Evolutionary conservation across 306 rosid genomes (phyloP).

Genomic region (Dalbergia oliveri): DNA sequence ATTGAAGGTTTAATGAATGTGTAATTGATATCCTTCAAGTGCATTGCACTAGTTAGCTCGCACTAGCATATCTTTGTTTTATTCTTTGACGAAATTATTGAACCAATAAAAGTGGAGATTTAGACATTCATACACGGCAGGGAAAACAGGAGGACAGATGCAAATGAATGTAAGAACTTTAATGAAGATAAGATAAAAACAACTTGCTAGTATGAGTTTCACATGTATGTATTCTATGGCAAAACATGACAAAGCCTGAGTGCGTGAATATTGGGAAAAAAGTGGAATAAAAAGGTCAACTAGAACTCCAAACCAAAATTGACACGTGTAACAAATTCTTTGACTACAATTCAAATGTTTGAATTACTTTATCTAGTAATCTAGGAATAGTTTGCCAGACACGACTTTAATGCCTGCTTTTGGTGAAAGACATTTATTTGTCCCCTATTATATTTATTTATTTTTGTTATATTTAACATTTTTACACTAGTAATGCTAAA

Average conservation of each 20-base stretch:
- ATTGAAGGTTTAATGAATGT: background rate
- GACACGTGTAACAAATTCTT: background rate
- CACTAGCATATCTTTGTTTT: slow-evolving; percentile 2
- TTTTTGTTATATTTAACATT: too few relatives aligned
- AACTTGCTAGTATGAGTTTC: background rate
- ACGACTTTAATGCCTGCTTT: too few relatives aligned
- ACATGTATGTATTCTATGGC: background rate
- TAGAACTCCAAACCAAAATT: background rate
- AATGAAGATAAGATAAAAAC: background rate
- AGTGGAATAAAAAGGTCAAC: background rate
- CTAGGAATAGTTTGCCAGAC: too few relatives aligned
- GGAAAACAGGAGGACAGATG: slow-evolving; percentile 1
- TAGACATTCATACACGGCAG: slow-evolving; percentile 16
- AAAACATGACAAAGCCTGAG: background rate
- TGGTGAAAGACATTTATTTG: too few relatives aligned
- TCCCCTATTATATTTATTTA: too few relatives aligned
- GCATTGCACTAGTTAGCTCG: slow-evolving; percentile 14
- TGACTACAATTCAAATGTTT: background rate
- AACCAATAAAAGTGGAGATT: background rate
- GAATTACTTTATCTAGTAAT: too few relatives aligned
- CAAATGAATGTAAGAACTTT: background rate
- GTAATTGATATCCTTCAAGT: slow-evolving; percentile 4
- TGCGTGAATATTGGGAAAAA: background rate
- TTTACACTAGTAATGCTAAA: too few relatives aligned
- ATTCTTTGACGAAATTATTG: slow-evolving; percentile 13